Percentiles rank a stretch among this genome's conserved stretches.
Evolutionary conservation across 2,329 filamentous ascomycete species (phyloP).

Genomic region (Ophiobolus disseminans): DNA sequence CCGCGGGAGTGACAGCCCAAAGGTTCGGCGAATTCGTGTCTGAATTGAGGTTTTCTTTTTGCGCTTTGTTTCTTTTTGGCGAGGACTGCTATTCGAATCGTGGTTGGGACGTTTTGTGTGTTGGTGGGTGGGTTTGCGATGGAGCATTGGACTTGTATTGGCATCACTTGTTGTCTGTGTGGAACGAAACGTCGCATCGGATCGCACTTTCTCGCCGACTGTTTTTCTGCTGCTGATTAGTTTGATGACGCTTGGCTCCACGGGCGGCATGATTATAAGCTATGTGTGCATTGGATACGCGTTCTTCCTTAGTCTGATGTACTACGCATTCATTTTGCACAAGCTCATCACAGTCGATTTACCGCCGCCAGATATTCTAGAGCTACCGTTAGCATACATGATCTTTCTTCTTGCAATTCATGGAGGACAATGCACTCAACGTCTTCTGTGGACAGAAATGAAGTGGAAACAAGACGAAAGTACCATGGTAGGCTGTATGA

Average conservation of each 20-base stretch:
- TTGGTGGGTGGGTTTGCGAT: slow-evolving; percentile 32
- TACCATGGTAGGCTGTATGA: too few relatives aligned
- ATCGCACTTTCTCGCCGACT: slow-evolving; percentile 16
- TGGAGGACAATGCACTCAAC: too few relatives aligned
- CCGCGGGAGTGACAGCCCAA: too few relatives aligned
- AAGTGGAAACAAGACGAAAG: too few relatives aligned
- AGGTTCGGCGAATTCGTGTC: too few relatives aligned
- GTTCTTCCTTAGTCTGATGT: slow-evolving; percentile 22
- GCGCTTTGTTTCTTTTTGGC: too few relatives aligned
- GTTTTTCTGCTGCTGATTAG: slow-evolving; percentile 25
- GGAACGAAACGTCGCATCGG: slow-evolving; percentile 15
- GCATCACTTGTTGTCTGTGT: slow-evolving; percentile 19
- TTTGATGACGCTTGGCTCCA: slow-evolving; percentile 25
- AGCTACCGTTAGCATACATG: too few relatives aligned
- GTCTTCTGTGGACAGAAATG: too few relatives aligned
- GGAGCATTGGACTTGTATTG: slow-evolving; percentile 23
- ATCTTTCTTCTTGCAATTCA: too few relatives aligned
- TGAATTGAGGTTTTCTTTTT: too few relatives aligned
- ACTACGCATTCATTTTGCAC: slow-evolving; percentile 21
- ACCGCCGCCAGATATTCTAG: slow-evolving; percentile 11
- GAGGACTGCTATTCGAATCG: too few relatives aligned
- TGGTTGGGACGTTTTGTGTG: too few relatives aligned
- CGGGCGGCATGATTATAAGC: slow-evolving; percentile 25
- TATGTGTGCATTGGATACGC: slow-evolving; percentile 25
- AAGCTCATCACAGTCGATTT: slow-evolving; percentile 22